Evolutionary conservation across 768 basidiomycete genomes (phyloP), one percentile per base, ranked within the genome.

Genomic region (Leucocoprinus leucothites): DNA sequence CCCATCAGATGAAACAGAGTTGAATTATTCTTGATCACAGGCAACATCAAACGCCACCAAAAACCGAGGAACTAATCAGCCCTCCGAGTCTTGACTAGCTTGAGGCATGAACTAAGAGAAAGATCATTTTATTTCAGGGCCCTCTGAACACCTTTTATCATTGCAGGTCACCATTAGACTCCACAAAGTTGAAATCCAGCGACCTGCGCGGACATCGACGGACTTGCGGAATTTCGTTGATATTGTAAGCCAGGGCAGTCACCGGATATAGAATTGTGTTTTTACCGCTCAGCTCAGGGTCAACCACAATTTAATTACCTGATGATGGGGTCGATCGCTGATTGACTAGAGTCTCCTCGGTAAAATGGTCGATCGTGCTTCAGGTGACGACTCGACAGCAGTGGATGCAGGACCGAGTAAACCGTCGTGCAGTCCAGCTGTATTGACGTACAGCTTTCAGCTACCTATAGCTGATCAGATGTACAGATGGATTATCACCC

Each of bases 361-460:
- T 44, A n/a, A 43, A 35, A 14, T n/a, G 24, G 4, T 24, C 50
- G 11, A 35, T 44, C 16, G 19, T 28, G 42, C 42, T 45, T 31
- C 43, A 18, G 22, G 18, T 52, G 25, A 31, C 3, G 51, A 31
- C 3, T 43, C 26, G 31, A 53, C 42, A 53, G n/a, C 25, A 16
- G 11, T 53, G 51, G 25, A 21, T 50, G 18, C 36, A 40, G 48
- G 35, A 38, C 51, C 51, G 51, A 44, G 51, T 43, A 53, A 35
- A 53, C 21, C 42, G 35, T 34, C n/a, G 21, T 2, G 28, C 9
- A 11, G 25, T 18, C 14, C 22, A 45, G 43, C 41, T 28, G 43
- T 43, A 16, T 44, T 40, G 26, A 35, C 28, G 42, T 28, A 21
- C 48, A 21, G 35, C 11, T 38, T 38, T 16, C 41, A 34, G 31